Base-by-base conservation (phyloP, 78 protist species). In the Cavenderia fasciculata region DNA sequence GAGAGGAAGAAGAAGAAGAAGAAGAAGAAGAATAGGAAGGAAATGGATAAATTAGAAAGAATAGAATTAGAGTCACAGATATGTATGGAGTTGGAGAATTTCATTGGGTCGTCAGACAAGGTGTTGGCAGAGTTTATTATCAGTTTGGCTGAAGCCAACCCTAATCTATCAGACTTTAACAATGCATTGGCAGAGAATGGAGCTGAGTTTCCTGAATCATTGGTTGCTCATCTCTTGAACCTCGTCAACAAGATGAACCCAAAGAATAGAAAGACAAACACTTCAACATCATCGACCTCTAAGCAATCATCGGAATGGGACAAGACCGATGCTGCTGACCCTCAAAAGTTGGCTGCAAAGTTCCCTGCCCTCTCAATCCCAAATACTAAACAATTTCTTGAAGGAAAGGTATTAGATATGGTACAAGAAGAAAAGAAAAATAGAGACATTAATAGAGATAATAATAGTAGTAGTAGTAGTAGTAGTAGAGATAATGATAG, bases 51-150 rank as follows among this genome's bases (percentile, higher is more conserved):
- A 27, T n/a, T 94, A 93, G 59, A 79, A 19, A 79, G 76, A 57
- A 62, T 86, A 65, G 93, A 65, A n/a, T 69, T 96, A 23, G 96
- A 93, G 8, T 36, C 95, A 38, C 86, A 94, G 52, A 78, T 97
- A 12, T 78, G 94, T 74, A 71, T 72, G 23, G 98, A 97, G 86
- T 92, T 97, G 27, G 97, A 97, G 68, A 94, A 90, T 72, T 95
- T 94, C 69, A 25, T 95, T 21, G 97, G 98, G 10, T 19, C 70
- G 29, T 16, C 79, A 27, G 97, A 97, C 74, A 92, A 95, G 85
- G 84, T 57, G 1, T 92, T 97, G 21, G 97, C 98, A 27, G 97
- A 97, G 71, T 97, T 97, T 62, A 84, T 97, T 23, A 90, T 97
- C 47, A 56, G 85, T 34, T 85, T 95, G 38, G 97, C 95, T 6